Conservation (phyloP, 371 early-diverging fungal species). For the Mortierella polycephala region DNA sequence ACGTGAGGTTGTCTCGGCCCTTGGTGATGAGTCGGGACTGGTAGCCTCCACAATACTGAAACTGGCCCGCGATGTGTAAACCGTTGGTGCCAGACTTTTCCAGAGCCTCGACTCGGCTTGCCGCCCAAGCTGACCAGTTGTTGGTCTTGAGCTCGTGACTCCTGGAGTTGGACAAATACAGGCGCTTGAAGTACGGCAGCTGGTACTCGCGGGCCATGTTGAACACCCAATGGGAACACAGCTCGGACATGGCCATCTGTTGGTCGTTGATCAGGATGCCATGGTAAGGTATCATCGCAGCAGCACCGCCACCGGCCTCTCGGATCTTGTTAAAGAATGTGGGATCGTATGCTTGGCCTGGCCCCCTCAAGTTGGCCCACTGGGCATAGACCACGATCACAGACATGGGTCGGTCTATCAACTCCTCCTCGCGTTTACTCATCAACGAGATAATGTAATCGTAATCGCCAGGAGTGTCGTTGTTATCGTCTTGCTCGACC, state of each 20-base stretch:
- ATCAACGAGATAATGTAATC: conserved; percentile 26
- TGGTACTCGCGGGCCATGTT: conserved; percentile 32
- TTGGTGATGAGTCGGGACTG: neutral
- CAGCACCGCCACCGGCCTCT: conserved; percentile 7
- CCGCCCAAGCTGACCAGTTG: conserved; percentile 22
- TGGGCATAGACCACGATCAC: conserved; percentile 41
- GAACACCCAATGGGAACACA: conserved; percentile 37
- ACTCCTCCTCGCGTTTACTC: neutral
- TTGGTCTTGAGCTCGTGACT: conserved; percentile 3
- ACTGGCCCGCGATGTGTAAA: conserved; percentile 22
- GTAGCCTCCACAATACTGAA: conserved; percentile 42
- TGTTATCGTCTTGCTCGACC: conserved; percentile 6
- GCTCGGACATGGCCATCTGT: conserved; percentile 24
- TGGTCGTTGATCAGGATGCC: conserved; percentile 4
- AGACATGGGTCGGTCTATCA: neutral
- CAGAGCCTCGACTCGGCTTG: conserved; percentile 19
- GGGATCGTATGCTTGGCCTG: conserved; percentile 8
- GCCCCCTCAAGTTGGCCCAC: conserved; percentile 46
- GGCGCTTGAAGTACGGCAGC: conserved; percentile 42
- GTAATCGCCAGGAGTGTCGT: conserved; percentile 29
- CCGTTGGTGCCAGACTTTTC: neutral
- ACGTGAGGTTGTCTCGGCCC: conserved; percentile 4
- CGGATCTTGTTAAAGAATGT: conserved; percentile 22
- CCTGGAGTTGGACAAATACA: conserved; percentile 31
- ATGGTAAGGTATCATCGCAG: neutral